phyloP scores from a whole-genome alignment of 2,329 filamentous ascomycete genomes.

The Venturia carpophila region DNA sequence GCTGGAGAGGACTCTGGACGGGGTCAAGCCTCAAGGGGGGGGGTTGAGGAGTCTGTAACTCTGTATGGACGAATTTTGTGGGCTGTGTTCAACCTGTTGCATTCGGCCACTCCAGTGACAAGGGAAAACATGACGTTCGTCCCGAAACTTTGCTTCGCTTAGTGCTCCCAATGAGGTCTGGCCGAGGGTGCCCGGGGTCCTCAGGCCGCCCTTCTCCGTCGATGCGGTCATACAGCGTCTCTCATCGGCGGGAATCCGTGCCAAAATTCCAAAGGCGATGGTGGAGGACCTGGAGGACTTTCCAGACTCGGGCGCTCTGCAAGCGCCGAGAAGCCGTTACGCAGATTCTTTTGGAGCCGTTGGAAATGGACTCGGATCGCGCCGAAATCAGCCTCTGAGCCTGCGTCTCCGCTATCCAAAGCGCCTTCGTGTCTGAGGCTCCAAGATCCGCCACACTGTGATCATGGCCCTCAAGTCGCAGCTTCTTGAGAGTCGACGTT shows the following conservation, averaged over 20 bases:
- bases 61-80: constrained; percentile 8
- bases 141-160: neutral
- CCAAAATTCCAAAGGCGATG: neutral
- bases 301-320: neutral
- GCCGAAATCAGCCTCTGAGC: neutral
- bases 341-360: neutral
- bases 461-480: neutral
- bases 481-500: neutral
- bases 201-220: neutral
- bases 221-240: constrained; percentile 5
- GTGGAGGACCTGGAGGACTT: no score
- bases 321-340: neutral
- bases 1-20: neutral
- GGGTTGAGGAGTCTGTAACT: neutral
- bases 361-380: neutral
- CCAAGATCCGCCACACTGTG: neutral
- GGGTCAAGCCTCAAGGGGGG: neutral
- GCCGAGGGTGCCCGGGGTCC: neutral
- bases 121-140: neutral
- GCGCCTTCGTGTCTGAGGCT: neutral
- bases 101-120: neutral
- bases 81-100: constrained; percentile 7
- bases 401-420: neutral
- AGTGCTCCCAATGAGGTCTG: neutral
- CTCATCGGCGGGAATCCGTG: neutral